Evolutionary conservation across 352 stramenopile genomes (phyloP).

Genomic region (Elongisporangium anandrum): DNA sequence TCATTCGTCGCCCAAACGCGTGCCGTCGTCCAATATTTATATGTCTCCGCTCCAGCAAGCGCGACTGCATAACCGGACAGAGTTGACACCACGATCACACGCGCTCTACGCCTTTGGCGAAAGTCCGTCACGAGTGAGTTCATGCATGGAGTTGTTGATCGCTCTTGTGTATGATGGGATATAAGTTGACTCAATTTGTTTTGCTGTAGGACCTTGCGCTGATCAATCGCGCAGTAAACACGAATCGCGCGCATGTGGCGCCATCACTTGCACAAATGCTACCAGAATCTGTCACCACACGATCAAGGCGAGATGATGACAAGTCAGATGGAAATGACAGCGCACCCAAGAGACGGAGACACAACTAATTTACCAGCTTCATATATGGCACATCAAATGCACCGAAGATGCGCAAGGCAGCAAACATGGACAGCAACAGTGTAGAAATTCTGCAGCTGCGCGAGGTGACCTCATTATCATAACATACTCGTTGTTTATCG

Average conservation of each 20-base stretch:
- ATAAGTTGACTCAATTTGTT: constrained; percentile 2
- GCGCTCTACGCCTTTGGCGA: constrained; percentile 86
- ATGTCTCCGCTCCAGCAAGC: constrained; percentile 83
- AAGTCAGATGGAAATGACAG: constrained; percentile 15
- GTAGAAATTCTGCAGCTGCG: background rate
- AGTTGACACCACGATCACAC: constrained; percentile 74
- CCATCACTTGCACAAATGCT: constrained; percentile 7
- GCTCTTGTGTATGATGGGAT: background rate
- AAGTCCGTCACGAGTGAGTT: constrained; percentile 69
- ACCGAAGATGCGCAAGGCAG: background rate
- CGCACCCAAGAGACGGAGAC: constrained; percentile 4
- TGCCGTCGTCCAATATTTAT: constrained; percentile 79
- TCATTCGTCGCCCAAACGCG: constrained; percentile 76
- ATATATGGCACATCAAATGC: background rate
- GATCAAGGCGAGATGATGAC: constrained; percentile 58
- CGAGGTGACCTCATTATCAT: background rate
- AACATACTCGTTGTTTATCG: background rate
- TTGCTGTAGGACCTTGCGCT: constrained; percentile 51
- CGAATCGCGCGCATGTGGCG: constrained; percentile 11
- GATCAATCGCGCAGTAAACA: constrained; percentile 77
- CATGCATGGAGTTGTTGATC: background rate
- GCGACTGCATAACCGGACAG: constrained; percentile 57
- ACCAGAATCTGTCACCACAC: constrained; percentile 61
- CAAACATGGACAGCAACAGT: background rate
- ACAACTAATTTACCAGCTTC: background rate